Evolutionary conservation across 305 asterid species (phyloP).

Genomic region (Ilex paraguariensis): DNA sequence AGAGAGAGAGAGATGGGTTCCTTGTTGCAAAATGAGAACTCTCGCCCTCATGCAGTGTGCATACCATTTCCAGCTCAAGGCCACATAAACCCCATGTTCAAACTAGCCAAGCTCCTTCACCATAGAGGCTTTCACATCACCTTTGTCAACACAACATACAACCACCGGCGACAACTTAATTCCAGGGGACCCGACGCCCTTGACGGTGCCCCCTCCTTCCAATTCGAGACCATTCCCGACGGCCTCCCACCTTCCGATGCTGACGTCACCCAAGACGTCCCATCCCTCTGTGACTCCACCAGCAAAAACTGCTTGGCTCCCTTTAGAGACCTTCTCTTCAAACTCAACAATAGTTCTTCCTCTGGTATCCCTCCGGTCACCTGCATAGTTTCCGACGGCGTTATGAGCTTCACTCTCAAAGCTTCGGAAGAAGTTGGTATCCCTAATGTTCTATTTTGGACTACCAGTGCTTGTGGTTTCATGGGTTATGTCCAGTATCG

Average conservation of each 20-base stretch:
- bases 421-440: conserved; percentile 18
- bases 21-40: too few relatives aligned
- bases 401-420: conserved; percentile 26
- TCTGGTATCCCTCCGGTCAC: conserved; percentile 13
- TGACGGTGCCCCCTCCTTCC: conserved; percentile 13
- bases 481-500: conserved; percentile 17
- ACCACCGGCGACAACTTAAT: conserved; percentile 9
- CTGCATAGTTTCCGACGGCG: conserved; percentile 28
- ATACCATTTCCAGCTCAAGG: too few relatives aligned
- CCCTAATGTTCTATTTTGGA: conserved; percentile 25
- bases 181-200: conserved; percentile 7
- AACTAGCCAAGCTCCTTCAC: too few relatives aligned
- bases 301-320: conserved; percentile 19
- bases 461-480: conserved; percentile 20
- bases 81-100: too few relatives aligned
- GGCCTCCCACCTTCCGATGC: conserved; percentile 25
- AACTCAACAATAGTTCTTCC: conserved; percentile 1
- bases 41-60: too few relatives aligned
- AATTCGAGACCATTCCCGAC: conserved; percentile 31
- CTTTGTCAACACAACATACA: not conserved
- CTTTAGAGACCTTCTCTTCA: conserved; percentile 16
- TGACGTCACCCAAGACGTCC: conserved; percentile 21
- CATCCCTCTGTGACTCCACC: conserved; percentile 15
- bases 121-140: not conserved
- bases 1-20: too few relatives aligned